Base-by-base conservation (phyloP, 2,329 filamentous ascomycete species). In the Colletotrichum lupini region DNA sequence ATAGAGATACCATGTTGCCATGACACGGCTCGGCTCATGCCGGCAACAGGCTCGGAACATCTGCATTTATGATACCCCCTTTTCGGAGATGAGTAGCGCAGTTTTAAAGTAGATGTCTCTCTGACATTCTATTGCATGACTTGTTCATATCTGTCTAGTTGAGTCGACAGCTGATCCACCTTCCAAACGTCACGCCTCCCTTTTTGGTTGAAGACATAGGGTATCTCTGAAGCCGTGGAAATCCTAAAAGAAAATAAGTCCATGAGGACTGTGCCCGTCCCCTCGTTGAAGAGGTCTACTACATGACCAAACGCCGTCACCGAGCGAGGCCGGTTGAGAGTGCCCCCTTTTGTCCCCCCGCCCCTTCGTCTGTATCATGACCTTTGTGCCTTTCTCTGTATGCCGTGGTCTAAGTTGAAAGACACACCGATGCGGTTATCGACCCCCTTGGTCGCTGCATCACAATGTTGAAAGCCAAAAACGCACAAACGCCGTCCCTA, bases 171-270 rank as follows among this genome's bases (percentile, higher is more conserved):
- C 19, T 35, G 32, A 46, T 62, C 55, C 58, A 58, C 49, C 49
- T 26, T 32, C 52, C 57, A 72, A 32, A 68, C 53, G 30, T 59
- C 55, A 49, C 30, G 19, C 62, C 74, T 75, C 75, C 75, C 78
- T 77, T 72, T 49, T 57, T 72, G 77, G 80, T 81, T 81, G 81
- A 81, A 74, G 78, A 77, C 77, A 77, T 77, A 72, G 79, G 80
- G 82, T 81, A 84, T 83, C 76, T 83, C 75, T 62, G 69, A 75
- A 75, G 70, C 68, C 72, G 49, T 59, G 55, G 42, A 58, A 63
- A 72, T 60, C 74, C 63, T 72, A 37, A 58, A 56, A 72, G 64
- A 69, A 75, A 65, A 19, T 4, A 49, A 66, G 46, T 61, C 53
- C 30, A 46, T 14, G 28, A 30, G 14, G 46, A n/a, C 24, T 28